These are phyloP conservation scores for Modicella reniformis DNA, from an alignment of 371 early-diverging fungal genomes.

Conservation along the genomic window DNA sequence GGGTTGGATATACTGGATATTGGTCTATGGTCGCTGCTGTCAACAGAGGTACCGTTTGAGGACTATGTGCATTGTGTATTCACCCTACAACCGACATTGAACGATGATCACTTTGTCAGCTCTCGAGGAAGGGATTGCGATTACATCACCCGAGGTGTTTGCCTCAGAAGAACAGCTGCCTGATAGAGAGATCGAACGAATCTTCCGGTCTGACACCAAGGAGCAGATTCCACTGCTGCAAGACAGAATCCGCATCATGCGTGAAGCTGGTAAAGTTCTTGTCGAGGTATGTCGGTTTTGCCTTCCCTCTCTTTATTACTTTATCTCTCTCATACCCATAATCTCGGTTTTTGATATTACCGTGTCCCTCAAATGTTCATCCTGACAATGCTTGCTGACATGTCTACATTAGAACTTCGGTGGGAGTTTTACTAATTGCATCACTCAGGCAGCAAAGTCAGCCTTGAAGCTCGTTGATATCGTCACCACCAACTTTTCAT, in stretches of 20 bases:
- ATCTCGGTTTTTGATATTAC: too few relatives aligned
- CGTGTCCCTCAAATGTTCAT: too few relatives aligned
- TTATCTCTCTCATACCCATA: too few relatives aligned
- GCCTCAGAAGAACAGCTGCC: conserved; percentile 55
- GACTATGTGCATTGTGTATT: too few relatives aligned
- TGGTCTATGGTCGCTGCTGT: conserved; percentile 88
- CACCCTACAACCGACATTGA: too few relatives aligned
- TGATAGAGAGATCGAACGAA: conserved; percentile 58
- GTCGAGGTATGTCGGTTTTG: conserved; percentile 56
- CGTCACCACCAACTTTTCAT: conserved; percentile 70
- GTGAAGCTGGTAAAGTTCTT: conserved; percentile 76
- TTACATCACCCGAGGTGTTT: conserved; percentile 69
- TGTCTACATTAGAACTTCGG: conserved; percentile 65
- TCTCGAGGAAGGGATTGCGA: conserved; percentile 67
- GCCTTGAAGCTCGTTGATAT: conserved; percentile 68
- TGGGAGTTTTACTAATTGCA: conserved; percentile 75
- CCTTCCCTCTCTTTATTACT: too few relatives aligned
- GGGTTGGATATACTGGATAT: conserved; percentile 80
- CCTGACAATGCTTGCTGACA: too few relatives aligned
- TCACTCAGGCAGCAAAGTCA: conserved; percentile 63
- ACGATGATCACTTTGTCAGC: conserved; percentile 51
- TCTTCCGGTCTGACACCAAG: conserved; percentile 75
- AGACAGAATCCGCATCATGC: conserved; percentile 71
- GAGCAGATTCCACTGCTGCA: conserved; percentile 73
- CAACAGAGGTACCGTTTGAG: conserved; percentile 65